These are phyloP conservation scores for Phyllosticta capitalensis DNA, from an alignment of 2,329 filamentous ascomycete species.

Conservation along the genomic window DNA sequence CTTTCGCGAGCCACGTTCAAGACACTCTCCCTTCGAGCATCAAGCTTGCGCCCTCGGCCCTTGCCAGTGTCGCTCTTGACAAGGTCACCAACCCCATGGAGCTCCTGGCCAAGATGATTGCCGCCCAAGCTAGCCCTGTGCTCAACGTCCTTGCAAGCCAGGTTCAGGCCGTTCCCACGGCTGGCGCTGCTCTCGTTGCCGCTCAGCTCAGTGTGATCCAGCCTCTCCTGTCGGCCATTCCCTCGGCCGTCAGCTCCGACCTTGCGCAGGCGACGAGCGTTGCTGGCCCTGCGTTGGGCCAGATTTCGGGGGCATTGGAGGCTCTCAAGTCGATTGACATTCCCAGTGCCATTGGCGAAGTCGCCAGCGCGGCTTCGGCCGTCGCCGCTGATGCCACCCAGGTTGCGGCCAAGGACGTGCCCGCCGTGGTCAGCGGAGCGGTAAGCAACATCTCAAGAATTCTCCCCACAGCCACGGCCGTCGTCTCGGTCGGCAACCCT, in stretches of 20 bases:
- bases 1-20: background rate
- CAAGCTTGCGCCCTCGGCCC: background rate
- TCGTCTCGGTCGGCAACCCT: background rate
- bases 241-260: background rate
- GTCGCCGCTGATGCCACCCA: background rate
- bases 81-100: background rate
- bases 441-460: background rate
- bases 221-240: background rate
- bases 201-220: background rate
- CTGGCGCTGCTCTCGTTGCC: background rate
- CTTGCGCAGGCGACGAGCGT: background rate
- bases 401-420: background rate
- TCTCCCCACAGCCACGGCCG: background rate
- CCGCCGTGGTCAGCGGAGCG: background rate
- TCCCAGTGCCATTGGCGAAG: background rate
- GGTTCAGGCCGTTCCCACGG: background rate
- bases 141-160: slow-evolving; percentile 1
- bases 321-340: background rate
- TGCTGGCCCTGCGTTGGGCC: background rate
- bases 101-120: background rate
- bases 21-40: background rate
- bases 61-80: background rate
- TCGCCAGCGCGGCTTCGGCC: background rate
- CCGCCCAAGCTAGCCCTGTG: slow-evolving; percentile 1
- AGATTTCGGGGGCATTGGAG: background rate